Evolutionary conservation across 2,329 filamentous ascomycete genomes (phyloP).

Genomic region (Calonectria multiphialidica): DNA sequence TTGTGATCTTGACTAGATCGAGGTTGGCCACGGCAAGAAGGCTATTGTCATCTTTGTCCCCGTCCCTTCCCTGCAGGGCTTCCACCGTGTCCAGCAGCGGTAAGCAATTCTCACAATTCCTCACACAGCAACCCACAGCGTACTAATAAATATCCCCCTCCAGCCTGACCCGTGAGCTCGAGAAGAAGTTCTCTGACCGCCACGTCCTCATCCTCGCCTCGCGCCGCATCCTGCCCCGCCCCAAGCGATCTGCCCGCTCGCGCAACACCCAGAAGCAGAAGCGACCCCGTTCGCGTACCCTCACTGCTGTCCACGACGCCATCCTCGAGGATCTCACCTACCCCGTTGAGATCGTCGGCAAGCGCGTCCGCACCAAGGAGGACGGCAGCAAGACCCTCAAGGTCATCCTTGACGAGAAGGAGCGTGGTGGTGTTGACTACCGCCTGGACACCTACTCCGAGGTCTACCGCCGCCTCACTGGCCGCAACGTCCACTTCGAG

Average conservation of each 20-base stretch:
- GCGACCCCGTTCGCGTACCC: conserved; percentile 96
- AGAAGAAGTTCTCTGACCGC: conserved; percentile 99
- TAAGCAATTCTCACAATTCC: conserved; percentile 64
- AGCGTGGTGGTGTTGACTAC: conserved; percentile 99
- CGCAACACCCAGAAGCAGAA: conserved; percentile 98
- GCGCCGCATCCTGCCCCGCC: conserved; percentile 97
- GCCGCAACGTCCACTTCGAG: conserved; percentile 97
- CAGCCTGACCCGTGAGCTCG: conserved; percentile 98
- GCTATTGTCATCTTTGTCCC: conserved; percentile 99
- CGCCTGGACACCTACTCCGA: conserved; percentile 99
- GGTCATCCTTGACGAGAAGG: conserved; percentile 99
- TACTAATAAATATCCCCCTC: conserved; percentile 34
- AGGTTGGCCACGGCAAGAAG: conserved; percentile 99
- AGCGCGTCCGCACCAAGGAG: conserved; percentile 98
- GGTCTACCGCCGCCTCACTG: conserved; percentile 98
- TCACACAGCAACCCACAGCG: neutral
- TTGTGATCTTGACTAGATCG: conserved; percentile 85
- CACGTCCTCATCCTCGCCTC: conserved; percentile 99
- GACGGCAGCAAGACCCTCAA: conserved; percentile 98
- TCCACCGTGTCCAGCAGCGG: conserved; percentile 99
- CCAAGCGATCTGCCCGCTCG: conserved; percentile 97
- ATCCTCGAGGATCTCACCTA: conserved; percentile 98
- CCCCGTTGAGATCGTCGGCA: conserved; percentile 99
- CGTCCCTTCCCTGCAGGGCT: conserved; percentile 96
- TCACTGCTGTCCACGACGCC: conserved; percentile 98